These are phyloP conservation scores for Cladosporium sp. DNA, from an alignment of 2,329 filamentous ascomycete genomes.

Conservation along the genomic window DNA sequence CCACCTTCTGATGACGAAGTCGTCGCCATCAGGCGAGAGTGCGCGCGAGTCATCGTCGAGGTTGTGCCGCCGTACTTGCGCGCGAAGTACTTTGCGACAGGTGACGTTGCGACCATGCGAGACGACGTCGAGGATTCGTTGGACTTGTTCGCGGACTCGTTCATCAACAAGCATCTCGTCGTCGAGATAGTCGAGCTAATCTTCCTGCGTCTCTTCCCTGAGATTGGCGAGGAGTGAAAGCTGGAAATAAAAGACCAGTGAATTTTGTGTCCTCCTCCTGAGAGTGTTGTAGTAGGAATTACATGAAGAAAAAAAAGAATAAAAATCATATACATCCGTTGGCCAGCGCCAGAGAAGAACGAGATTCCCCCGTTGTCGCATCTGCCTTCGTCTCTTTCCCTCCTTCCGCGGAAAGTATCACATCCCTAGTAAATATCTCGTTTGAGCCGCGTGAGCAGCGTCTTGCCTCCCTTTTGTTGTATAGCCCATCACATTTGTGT, in stretches of 20 bases:
- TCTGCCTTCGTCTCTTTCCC: neutral
- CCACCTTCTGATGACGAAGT: conserved; percentile 60
- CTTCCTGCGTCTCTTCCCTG: conserved; percentile 79
- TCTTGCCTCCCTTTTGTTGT: neutral
- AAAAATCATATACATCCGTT: conserved; percentile 6
- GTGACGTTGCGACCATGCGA: conserved; percentile 30
- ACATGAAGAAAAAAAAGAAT: neutral
- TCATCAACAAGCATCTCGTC: conserved; percentile 90
- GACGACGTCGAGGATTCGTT: conserved; percentile 56
- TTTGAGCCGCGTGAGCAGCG: conserved; percentile 9
- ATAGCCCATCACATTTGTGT: neutral
- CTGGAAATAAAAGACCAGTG: too few species aligned
- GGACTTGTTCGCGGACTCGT: conserved; percentile 76
- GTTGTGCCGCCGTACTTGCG: conserved; percentile 50
- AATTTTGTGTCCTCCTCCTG: too few species aligned
- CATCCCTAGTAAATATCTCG: neutral
- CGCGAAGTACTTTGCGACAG: conserved; percentile 45
- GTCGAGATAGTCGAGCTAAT: conserved; percentile 80
- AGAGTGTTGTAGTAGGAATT: neutral
- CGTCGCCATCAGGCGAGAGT: conserved; percentile 64
- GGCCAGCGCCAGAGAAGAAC: neutral
- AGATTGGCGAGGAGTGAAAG: conserved; percentile 61
- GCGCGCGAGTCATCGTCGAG: conserved; percentile 59
- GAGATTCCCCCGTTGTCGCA: neutral
- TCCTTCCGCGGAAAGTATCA: neutral